Base-by-base conservation (phyloP, 108 stramenopile species). In the Nannochloropsis gaditana region DNA sequence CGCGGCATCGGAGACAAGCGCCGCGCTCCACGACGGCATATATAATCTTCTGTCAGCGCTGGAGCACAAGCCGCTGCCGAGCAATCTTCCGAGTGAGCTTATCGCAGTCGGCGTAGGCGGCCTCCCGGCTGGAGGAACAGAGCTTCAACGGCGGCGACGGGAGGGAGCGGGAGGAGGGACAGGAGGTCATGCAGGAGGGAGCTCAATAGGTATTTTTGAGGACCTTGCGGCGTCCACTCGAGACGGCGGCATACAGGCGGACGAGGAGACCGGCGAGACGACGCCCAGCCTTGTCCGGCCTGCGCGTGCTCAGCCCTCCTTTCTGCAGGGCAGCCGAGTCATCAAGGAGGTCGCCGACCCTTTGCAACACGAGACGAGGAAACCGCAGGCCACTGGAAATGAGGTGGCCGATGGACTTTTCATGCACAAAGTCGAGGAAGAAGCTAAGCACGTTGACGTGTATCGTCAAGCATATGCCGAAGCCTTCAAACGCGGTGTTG, bases 401-500 rank as follows among this genome's bases (percentile, higher is more conserved):
- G 31, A 1, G 31, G 31, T 31, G 31, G 31, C 31, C 31, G 31
- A 31, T 31, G 31, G 31, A 31, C 31, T 31, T 31, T 31, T 31
- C 31, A 31, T 31, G 31, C 31, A 31, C 31, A 31, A 31, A 31
- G 31, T 31, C 31, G 31, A 31, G 31, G 31, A 31, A 31, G 59
- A 73, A n/a, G 2, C 59, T n/a, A 3, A 73, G 59, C 59, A n/a
- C 4, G n/a, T 73, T n/a, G 59, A 73, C 19, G 59, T n/a, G 4
- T 73, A 73, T n/a, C 59, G 59, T 15, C 59, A n/a, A n/a, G 59
- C 59, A n/a, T 73, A 73, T n/a, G 59, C n/a, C 59, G 59, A 73
- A 73, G 59, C 59, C 2, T 73, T 73, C 15, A 15, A 73, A 73
- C 31, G n/a, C 15, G n/a, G 59, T n/a, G 59, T 0, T 73, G 59